These are phyloP conservation scores for Neurospora cerealis DNA, from an alignment of 495 filamentous ascomycete genomes.

Conservation along the genomic window DNA sequence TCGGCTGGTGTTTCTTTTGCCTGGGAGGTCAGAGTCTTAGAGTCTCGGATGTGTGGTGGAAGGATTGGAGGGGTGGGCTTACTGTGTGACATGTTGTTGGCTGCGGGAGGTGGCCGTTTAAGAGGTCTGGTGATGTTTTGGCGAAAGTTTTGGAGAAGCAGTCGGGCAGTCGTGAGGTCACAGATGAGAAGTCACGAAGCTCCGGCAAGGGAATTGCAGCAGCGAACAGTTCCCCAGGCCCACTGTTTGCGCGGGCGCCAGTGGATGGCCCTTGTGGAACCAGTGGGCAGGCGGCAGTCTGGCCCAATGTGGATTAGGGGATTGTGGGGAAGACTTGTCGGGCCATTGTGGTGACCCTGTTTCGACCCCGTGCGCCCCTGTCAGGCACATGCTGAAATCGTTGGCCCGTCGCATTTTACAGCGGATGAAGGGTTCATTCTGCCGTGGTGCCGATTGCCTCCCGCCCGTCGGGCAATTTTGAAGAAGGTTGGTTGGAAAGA, in stretches of 20 bases:
- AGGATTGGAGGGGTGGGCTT: constrained; percentile 12
- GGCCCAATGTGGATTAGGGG: neutral
- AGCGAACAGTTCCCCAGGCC: neutral
- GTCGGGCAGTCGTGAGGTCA: neutral
- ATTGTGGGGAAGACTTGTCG: neutral
- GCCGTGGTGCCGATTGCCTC: neutral
- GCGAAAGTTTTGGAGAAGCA: neutral
- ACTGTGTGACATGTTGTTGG: constrained; percentile 45
- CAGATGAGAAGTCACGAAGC: neutral
- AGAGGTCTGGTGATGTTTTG: neutral
- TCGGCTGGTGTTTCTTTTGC: constrained; percentile 92
- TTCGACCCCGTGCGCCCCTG: neutral
- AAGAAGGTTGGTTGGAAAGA: neutral
- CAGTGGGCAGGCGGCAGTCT: neutral
- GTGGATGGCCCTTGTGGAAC: neutral
- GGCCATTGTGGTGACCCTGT: neutral
- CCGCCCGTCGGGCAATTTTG: neutral
- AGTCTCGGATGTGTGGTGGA: neutral
- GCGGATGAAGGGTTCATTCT: neutral
- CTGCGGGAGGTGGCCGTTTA: neutral
- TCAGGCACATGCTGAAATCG: neutral
- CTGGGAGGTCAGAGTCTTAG: constrained; percentile 28
- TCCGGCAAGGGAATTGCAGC: neutral
- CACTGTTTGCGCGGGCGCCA: neutral
- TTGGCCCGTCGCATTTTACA: neutral